Conservation (phyloP, 192 early-diverging fungal genomes). For the Coemansia sp. region DNA sequence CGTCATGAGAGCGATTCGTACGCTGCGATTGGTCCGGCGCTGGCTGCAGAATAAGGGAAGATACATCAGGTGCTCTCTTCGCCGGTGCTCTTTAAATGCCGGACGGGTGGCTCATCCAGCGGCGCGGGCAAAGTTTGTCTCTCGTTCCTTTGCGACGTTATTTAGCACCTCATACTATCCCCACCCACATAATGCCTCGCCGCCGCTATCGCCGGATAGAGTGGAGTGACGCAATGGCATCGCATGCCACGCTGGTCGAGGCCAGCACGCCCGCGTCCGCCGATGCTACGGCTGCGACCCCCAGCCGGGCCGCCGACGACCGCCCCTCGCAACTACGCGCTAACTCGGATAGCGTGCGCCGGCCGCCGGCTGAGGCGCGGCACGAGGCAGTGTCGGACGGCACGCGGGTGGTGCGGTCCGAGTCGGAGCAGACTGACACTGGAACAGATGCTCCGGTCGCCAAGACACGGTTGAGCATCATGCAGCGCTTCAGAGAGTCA, state of each 20-base stretch:
- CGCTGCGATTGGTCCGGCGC: too few relatives aligned
- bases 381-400: not conserved
- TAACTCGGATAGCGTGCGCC: not conserved
- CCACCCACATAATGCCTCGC: constrained; percentile 18
- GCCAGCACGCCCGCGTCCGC: not conserved
- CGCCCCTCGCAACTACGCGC: constrained; percentile 14
- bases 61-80: too few relatives aligned
- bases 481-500: constrained; percentile 23
- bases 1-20: too few relatives aligned
- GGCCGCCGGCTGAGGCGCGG: not conserved
- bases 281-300: not conserved
- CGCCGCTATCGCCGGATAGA: constrained; percentile 36
- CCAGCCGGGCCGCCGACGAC: constrained; percentile 9
- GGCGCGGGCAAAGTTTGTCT: too few relatives aligned
- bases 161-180: not conserved
- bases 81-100: too few relatives aligned
- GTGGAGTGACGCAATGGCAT: constrained; percentile 42
- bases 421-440: constrained; percentile 30
- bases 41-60: too few relatives aligned
- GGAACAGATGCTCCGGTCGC: not conserved
- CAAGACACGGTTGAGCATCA: constrained; percentile 11
- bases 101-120: too few relatives aligned
- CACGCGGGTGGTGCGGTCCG: constrained; percentile 20
- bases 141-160: too few relatives aligned
- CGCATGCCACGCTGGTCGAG: constrained; percentile 35